Evolutionary conservation across 108 stramenopile genomes (phyloP).

Genomic region (Nitzschia palea): DNA sequence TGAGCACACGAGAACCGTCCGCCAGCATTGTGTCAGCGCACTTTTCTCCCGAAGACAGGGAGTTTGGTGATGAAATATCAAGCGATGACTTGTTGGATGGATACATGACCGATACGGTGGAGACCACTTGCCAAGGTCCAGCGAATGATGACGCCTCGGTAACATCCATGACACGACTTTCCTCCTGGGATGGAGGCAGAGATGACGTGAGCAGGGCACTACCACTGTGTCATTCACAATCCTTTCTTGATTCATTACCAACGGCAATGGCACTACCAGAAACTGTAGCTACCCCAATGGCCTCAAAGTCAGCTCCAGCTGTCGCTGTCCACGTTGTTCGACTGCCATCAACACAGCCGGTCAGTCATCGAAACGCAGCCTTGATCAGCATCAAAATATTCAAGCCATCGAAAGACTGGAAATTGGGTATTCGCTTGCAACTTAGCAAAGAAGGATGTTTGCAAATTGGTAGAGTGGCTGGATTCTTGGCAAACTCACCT

Average conservation of each 20-base stretch:
- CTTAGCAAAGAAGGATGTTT: slow-evolving; percentile 6
- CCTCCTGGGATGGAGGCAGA: too few relatives aligned
- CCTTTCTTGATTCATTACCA: slow-evolving; percentile 8
- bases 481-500: neutral
- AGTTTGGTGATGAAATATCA: neutral
- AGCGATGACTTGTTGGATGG: neutral
- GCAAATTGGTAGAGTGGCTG: slow-evolving; percentile 8
- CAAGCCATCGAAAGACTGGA: neutral
- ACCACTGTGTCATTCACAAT: neutral
- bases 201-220: neutral
- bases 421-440: slow-evolving; percentile 11
- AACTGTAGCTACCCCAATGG: neutral
- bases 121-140: too few relatives aligned
- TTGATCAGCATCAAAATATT: slow-evolving; percentile 6
- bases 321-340: neutral
- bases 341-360: neutral
- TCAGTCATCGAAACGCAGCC: neutral
- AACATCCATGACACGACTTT: too few relatives aligned
- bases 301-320: neutral
- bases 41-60: neutral
- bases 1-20: slow-evolving; percentile 1
- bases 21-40: neutral
- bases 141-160: too few relatives aligned
- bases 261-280: slow-evolving; percentile 5
- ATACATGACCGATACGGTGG: neutral